phyloP scores from a whole-genome alignment of 768 basidiomycete species.

The Hortiboletus flavorubellus region DNA sequence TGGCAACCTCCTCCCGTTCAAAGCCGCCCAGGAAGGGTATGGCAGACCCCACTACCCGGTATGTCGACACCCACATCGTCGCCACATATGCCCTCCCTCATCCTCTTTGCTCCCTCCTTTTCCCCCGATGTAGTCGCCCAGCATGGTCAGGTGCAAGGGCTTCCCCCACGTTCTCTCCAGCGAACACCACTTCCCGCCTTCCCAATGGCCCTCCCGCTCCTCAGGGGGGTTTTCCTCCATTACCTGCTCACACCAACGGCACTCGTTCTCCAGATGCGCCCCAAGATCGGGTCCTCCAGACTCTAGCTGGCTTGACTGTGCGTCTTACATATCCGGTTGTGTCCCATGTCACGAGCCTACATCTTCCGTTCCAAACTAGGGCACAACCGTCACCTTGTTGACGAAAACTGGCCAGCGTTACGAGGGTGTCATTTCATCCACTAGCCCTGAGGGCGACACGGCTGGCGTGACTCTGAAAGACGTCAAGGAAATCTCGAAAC shows the following conservation, averaged over 20 bases:
- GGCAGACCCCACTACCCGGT: slow-evolving; percentile 51
- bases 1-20: slow-evolving; percentile 63
- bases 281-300: slow-evolving; percentile 60
- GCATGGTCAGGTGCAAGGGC: slow-evolving; percentile 70
- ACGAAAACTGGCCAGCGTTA: slow-evolving; percentile 71
- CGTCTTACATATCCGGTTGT: slow-evolving; percentile 31
- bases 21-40: slow-evolving; percentile 63
- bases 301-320: slow-evolving; percentile 69
- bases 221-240: slow-evolving; percentile 43
- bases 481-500: slow-evolving; percentile 66
- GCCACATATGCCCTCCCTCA: slow-evolving; percentile 12
- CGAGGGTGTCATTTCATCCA: slow-evolving; percentile 68
- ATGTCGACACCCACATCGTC: slow-evolving; percentile 33
- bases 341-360: slow-evolving; percentile 10
- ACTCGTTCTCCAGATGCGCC: slow-evolving; percentile 41
- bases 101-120: slow-evolving; percentile 8
- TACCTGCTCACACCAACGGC: slow-evolving; percentile 46
- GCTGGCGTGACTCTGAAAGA: slow-evolving; percentile 73
- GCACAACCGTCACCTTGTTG: slow-evolving; percentile 72
- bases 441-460: slow-evolving; percentile 61
- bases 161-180: slow-evolving; percentile 69
- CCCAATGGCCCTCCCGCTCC: slow-evolving; percentile 39
- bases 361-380: slow-evolving; percentile 40
- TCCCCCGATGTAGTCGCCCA: slow-evolving; percentile 33
- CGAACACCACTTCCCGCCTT: slow-evolving; percentile 37